A percentile compares a stretch with the other conserved stretches of the same genome.
Conservation (phyloP, 2,329 filamentous ascomycete species). For the Apiospora marii region DNA sequence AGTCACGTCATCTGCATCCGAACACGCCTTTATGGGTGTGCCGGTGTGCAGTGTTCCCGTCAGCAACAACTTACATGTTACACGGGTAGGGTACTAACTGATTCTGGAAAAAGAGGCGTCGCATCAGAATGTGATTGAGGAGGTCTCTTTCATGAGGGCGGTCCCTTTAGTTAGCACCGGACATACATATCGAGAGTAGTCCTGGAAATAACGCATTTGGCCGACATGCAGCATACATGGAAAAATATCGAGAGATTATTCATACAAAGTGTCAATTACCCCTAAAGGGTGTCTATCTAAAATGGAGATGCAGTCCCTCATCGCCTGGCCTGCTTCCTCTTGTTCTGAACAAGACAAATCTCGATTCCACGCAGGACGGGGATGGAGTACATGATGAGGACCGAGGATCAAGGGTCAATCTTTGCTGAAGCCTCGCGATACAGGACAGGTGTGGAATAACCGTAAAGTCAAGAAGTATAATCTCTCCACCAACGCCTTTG, state of each 20-base stretch:
- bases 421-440: conserved; percentile 15
- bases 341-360: conserved; percentile 7
- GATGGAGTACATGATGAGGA: conserved; percentile 11
- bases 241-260: not conserved
- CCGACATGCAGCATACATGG: not conserved
- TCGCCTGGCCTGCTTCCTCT: conserved; percentile 10
- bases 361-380: not conserved
- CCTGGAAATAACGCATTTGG: not conserved
- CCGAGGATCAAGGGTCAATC: conserved; percentile 18
- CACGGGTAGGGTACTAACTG: not conserved
- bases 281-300: conserved; percentile 11
- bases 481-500: conserved; percentile 24
- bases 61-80: not conserved
- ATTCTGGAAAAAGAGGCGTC: not conserved
- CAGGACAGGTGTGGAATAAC: not conserved
- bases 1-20: conserved; percentile 8
- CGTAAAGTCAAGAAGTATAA: conserved; percentile 11
- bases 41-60: not conserved
- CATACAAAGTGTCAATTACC: conserved; percentile 19
- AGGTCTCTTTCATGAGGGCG: no score
- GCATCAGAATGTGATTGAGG: no score
- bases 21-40: not conserved
- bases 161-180: not conserved
- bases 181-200: not conserved
- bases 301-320: conserved; percentile 14